Conservation (phyloP, 2,329 filamentous ascomycete species). For the Cladosporium cucumerinum region DNA sequence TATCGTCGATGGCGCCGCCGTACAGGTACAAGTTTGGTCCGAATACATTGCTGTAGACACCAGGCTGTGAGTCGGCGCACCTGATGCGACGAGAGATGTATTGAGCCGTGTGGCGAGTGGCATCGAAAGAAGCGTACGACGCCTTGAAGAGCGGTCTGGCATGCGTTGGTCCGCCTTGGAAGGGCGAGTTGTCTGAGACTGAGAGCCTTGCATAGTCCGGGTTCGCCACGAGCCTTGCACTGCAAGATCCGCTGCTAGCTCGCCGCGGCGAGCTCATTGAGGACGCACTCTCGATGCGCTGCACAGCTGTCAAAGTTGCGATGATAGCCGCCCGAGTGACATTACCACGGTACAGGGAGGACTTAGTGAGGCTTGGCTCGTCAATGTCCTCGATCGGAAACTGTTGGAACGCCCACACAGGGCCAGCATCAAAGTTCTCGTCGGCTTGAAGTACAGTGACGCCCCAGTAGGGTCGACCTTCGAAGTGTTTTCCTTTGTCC, state of each 20-base stretch:
- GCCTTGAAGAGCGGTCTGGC: conserved; percentile 42
- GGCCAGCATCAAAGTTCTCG: conserved; percentile 43
- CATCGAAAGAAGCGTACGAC: conserved; percentile 38
- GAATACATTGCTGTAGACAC: conserved; percentile 39
- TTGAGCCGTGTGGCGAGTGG: conserved; percentile 34
- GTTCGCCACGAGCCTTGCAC: conserved; percentile 28
- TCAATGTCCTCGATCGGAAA: conserved; percentile 43
- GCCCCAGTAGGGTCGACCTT: conserved; percentile 42
- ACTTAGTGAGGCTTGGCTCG: conserved; percentile 40
- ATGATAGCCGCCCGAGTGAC: conserved; percentile 40
- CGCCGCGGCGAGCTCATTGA: background rate
- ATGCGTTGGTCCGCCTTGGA: conserved; percentile 39
- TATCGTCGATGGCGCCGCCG: conserved; percentile 41
- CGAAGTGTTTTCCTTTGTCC: conserved; percentile 22
- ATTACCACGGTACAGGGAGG: conserved; percentile 40
- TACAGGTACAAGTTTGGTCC: conserved; percentile 41
- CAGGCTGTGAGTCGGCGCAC: conserved; percentile 44
- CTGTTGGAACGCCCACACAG: conserved; percentile 46
- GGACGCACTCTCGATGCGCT: conserved; percentile 31
- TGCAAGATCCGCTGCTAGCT: conserved; percentile 13
- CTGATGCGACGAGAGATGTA: conserved; percentile 44
- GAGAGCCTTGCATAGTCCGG: conserved; percentile 32
- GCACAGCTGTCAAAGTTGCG: conserved; percentile 39
- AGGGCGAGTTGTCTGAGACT: conserved; percentile 36
- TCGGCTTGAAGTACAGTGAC: conserved; percentile 42